Evolutionary conservation across 805 yeast species (phyloP).

Genomic region (Aciculoconidium aculeatum): DNA sequence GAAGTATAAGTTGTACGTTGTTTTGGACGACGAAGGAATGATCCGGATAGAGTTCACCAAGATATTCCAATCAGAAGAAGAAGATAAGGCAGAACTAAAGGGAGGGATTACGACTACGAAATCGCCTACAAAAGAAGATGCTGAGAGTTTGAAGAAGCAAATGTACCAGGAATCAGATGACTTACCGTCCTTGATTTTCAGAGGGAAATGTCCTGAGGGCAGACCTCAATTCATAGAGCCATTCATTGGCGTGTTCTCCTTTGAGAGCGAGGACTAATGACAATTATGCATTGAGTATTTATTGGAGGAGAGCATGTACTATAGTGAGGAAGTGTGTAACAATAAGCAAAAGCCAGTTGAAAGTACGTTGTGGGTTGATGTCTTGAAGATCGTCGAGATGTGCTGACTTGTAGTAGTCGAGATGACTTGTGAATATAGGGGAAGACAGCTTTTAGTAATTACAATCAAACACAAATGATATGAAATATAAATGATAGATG

Average conservation of each 20-base stretch:
- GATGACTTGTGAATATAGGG: too few species aligned
- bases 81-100: constrained; percentile 7
- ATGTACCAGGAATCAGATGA: constrained; percentile 33
- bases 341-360: too few species aligned
- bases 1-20: constrained; percentile 45
- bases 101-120: neutral
- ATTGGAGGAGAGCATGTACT: too few species aligned
- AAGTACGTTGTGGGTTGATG: too few species aligned
- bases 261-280: constrained; percentile 37
- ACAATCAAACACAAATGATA: too few species aligned
- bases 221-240: constrained; percentile 48
- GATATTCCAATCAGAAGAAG: constrained; percentile 26
- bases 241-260: constrained; percentile 49
- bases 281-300: too few species aligned
- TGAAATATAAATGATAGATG: too few species aligned
- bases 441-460: too few species aligned
- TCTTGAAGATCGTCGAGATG: too few species aligned
- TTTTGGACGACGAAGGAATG: constrained; percentile 40
- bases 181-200: constrained; percentile 43
- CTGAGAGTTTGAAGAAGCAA: constrained; percentile 24
- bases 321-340: too few species aligned
- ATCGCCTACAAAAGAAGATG: constrained; percentile 7
- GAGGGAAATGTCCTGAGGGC: constrained; percentile 49
- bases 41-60: constrained; percentile 48
- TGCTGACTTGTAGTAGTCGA: too few species aligned